Evolutionary conservation across 805 yeast genomes (phyloP).

Genomic region (Saccharomyces kudriavzevii): DNA sequence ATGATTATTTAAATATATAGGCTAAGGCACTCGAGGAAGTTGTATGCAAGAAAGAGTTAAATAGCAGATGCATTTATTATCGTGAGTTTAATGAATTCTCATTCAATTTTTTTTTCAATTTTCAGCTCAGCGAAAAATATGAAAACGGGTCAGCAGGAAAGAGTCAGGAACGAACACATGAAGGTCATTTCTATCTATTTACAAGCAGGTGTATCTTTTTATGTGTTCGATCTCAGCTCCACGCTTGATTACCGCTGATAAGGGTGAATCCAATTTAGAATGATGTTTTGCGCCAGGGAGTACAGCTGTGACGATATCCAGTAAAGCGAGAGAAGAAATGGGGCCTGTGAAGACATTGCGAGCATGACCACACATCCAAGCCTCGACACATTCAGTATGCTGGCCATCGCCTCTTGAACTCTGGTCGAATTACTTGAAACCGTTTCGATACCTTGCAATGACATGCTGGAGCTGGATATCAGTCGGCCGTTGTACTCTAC

Average conservation of each 20-base stretch:
- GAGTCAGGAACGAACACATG: background rate
- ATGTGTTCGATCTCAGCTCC: background rate
- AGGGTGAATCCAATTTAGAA: conserved; percentile 62
- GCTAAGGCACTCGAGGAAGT: background rate
- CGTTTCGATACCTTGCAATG: conserved; percentile 14
- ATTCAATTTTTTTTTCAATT: background rate
- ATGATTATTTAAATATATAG: background rate
- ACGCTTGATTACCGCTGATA: conserved; percentile 8
- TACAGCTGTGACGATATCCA: conserved; percentile 83
- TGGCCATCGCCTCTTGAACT: conserved; percentile 17
- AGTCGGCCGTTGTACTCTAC: conserved; percentile 75
- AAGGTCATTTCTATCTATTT: background rate
- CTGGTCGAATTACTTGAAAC: conserved; percentile 21
- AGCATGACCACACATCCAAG: conserved; percentile 71
- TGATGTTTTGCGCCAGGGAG: conserved; percentile 66
- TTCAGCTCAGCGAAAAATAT: background rate
- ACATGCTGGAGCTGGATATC: conserved; percentile 26
- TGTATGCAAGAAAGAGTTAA: background rate
- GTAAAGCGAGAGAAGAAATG: conserved; percentile 71
- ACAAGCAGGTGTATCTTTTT: background rate
- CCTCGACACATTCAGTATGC: conserved; percentile 63
- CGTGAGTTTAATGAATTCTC: background rate
- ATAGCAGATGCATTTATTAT: background rate
- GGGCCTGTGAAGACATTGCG: conserved; percentile 81
- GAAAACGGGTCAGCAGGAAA: background rate